Percentiles rank a stretch among this genome's conserved stretches.
Conservation (phyloP, 495 filamentous ascomycete species). For the Hypoxylon cercidicola region DNA sequence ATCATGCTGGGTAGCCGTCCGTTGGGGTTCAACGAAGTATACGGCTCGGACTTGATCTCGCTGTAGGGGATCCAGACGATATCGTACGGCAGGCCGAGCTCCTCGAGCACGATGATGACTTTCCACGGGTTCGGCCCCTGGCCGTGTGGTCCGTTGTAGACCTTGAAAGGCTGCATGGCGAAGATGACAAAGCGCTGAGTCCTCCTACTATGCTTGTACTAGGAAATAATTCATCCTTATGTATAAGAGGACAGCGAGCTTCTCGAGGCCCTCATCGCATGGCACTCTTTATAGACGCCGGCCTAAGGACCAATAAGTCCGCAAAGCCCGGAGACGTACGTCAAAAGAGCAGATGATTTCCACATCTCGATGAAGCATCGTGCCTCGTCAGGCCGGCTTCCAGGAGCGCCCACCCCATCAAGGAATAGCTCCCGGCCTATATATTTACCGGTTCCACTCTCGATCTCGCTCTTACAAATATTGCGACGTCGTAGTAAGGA, state of each 20-base stretch:
- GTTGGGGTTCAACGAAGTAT: conserved; percentile 69
- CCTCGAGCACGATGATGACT: conserved; percentile 67
- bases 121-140: conserved; percentile 73
- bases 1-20: conserved; percentile 65
- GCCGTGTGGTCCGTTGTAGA: conserved; percentile 49
- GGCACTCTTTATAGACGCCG: too few relatives aligned
- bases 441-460: not conserved
- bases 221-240: not conserved
- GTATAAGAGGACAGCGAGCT: not conserved
- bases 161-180: conserved; percentile 38
- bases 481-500: too few relatives aligned
- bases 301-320: too few relatives aligned
- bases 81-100: conserved; percentile 66
- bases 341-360: not conserved
- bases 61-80: conserved; percentile 49
- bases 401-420: not conserved
- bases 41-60: conserved; percentile 64
- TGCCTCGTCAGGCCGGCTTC: not conserved
- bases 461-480: too few relatives aligned
- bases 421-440: not conserved
- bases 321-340: not conserved
- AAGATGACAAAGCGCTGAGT: not conserved
- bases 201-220: not conserved
- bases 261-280: too few relatives aligned
- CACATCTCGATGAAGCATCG: not conserved